Percentiles rank a stretch among this genome's conserved stretches.
phyloP scores from a whole-genome alignment of 768 basidiomycete genomes.

The Termitomyces titanicus region DNA sequence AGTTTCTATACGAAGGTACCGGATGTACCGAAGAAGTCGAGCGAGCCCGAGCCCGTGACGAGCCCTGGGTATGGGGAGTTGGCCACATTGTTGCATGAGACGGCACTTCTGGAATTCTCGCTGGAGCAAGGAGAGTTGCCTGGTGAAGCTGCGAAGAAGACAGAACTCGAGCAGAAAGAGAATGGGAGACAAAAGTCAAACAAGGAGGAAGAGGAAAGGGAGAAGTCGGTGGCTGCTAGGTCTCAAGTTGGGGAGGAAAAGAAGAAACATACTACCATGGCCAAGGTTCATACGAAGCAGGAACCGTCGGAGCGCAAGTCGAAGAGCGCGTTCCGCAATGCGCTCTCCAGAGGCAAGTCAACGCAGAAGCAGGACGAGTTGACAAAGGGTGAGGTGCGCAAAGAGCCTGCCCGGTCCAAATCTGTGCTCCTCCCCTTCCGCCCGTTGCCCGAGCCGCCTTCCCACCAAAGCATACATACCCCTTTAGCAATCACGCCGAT shows the following conservation, averaged over 20 bases:
- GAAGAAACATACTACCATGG: constrained; percentile 17
- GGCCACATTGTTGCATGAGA: constrained; percentile 50
- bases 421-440: constrained; percentile 9
- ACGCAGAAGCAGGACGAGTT: constrained; percentile 7
- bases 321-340: constrained; percentile 12
- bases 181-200: constrained; percentile 12
- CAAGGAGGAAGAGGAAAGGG: constrained; percentile 12
- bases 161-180: constrained; percentile 8
- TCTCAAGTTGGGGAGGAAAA: constrained; percentile 23
- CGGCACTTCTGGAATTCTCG: constrained; percentile 53
- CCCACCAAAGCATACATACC: neutral
- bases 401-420: constrained; percentile 7
- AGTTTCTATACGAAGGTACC: constrained; percentile 20
- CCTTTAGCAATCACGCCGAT: neutral
- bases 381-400: constrained; percentile 1
- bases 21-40: constrained; percentile 26
- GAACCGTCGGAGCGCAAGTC: constrained; percentile 18
- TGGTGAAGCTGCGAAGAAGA: constrained; percentile 23
- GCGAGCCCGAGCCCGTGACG: constrained; percentile 3
- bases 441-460: neutral
- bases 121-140: constrained; percentile 48
- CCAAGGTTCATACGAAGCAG: constrained; percentile 20
- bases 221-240: constrained; percentile 4
- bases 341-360: constrained; percentile 11
- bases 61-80: constrained; percentile 54